Base-by-base conservation (phyloP, 257 asterid species). In the Primulina huaijiensis region DNA sequence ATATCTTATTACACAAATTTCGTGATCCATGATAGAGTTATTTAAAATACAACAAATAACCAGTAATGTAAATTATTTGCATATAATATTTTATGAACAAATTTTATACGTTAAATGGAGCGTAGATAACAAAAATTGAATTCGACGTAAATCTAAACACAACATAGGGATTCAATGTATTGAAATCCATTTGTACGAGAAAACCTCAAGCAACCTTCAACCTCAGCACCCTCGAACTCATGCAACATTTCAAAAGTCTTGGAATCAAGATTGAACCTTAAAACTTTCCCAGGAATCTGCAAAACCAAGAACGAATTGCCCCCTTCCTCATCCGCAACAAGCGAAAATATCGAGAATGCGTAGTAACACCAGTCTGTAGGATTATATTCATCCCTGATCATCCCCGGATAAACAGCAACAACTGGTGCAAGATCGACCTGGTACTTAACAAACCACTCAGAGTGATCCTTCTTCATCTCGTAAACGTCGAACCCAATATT, bases 401-500 rank as follows among this genome's bases (percentile, higher is more conserved):
- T 66, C 67, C 7, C 72, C 6, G 81, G 81, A 46, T 68, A 76
- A 21, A 80, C 60, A 2, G 27, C 61, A 27, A 67, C 74, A 38
- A 74, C 29, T 5, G 60, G 34, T 19, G 73, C 67, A 20, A 82
- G 73, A 33, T 79, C 78, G n/a, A 80, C 79, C 2, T 43, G 37
- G 69, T 68, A 82, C 77, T 79, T 82, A 2, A 82, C 68, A 9
- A 76, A 76, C 87, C 87, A 80, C 60, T 59, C 84, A 0, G 84
- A 80, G 21, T 77, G 72, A 43, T 80, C 85, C 60, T 72, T 77
- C 43, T 46, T 67, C 83, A 80, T 69, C 68, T 83, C 85, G 67
- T 69, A 77, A 4, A 75, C 81, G 35, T 60, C 61, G 38, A 82
- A 77, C 35, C 53, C 29, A 7, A 59, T 10, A 1, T 11, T 7